These are phyloP conservation scores for Fusarium vanettenii DNA, from an alignment of 2,329 filamentous ascomycete species.

Conservation along the genomic window DNA sequence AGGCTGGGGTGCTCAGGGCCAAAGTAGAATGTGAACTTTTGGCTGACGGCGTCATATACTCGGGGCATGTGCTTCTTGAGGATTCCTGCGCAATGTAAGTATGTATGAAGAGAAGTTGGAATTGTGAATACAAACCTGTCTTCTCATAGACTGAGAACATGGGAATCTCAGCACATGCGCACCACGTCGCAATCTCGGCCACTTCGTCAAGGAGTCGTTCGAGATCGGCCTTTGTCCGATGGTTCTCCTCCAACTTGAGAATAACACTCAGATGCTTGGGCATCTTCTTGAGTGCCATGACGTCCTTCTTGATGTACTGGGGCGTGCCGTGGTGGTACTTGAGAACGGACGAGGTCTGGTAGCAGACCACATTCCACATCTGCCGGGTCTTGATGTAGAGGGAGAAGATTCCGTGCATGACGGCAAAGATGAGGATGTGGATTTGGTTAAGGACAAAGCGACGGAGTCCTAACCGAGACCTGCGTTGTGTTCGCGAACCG, in stretches of 20 bases:
- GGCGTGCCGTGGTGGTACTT: conserved; percentile 97
- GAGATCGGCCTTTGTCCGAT: conserved; percentile 77
- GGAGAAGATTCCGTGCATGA: conserved; percentile 86
- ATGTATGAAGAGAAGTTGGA: background rate
- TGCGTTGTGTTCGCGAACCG: conserved; percentile 40
- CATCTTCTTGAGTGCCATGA: conserved; percentile 77
- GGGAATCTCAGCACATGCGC: conserved; percentile 87
- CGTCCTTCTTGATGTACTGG: conserved; percentile 89
- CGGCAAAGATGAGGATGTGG: conserved; percentile 73
- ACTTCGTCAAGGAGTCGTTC: conserved; percentile 90
- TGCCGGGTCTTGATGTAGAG: conserved; percentile 87
- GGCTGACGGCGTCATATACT: conserved; percentile 81
- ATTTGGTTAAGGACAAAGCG: conserved; percentile 72
- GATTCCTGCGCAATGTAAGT: conserved; percentile 67
- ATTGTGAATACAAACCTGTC: conserved; percentile 69
- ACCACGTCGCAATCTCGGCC: conserved; percentile 93
- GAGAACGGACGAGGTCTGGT: conserved; percentile 82
- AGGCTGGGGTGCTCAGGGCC: conserved; percentile 79
- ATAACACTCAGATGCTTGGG: conserved; percentile 92
- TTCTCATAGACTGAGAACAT: conserved; percentile 92
- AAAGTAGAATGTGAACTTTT: conserved; percentile 89
- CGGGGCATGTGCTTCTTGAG: conserved; percentile 91
- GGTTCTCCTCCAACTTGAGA: conserved; percentile 77
- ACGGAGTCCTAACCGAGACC: conserved; percentile 66
- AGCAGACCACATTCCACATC: conserved; percentile 80